Evolutionary conservation across 2,329 filamentous ascomycete genomes (phyloP).

Genomic region (Monosporascus sp.): DNA sequence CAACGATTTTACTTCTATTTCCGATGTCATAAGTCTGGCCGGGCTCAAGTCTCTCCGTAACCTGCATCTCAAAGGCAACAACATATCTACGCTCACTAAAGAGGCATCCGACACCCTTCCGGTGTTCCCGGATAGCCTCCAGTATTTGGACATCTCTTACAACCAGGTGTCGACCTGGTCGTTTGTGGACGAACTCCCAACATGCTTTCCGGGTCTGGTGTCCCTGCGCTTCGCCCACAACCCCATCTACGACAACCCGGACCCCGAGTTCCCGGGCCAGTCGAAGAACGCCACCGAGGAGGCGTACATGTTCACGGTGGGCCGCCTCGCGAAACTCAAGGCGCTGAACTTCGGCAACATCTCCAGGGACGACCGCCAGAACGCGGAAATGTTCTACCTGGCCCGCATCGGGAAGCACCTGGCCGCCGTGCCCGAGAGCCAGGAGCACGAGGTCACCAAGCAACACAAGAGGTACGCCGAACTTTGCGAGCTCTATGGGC

Average conservation of each 20-base stretch:
- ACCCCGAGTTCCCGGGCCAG: constrained; percentile 24
- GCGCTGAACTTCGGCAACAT: constrained; percentile 71
- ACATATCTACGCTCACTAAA: constrained; percentile 44
- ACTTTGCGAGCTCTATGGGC: constrained; percentile 71
- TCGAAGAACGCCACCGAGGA: constrained; percentile 55
- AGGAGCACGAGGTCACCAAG: constrained; percentile 49
- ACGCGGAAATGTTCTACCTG: constrained; percentile 92
- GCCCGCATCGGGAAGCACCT: constrained; percentile 76
- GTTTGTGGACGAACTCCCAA: constrained; percentile 65
- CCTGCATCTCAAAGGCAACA: constrained; percentile 72
- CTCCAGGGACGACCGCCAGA: constrained; percentile 66
- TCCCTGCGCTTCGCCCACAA: constrained; percentile 80
- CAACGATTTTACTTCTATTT: constrained; percentile 59
- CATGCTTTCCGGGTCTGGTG: constrained; percentile 65
- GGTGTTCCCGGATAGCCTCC: constrained; percentile 48
- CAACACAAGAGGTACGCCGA: constrained; percentile 67
- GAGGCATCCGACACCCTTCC: constrained; percentile 28
- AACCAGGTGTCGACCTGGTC: constrained; percentile 65
- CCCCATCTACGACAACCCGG: constrained; percentile 64
- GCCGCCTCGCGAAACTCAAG: constrained; percentile 62
- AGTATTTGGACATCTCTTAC: constrained; percentile 68
- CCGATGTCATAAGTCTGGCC: constrained; percentile 50
- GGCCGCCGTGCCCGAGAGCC: constrained; percentile 47
- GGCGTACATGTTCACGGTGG: constrained; percentile 82
- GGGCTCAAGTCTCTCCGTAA: constrained; percentile 47